Evolutionary conservation across 2,329 filamentous ascomycete genomes (phyloP), one percentile per base, ranked within the genome.

Genomic region (Fusarium concolor): DNA sequence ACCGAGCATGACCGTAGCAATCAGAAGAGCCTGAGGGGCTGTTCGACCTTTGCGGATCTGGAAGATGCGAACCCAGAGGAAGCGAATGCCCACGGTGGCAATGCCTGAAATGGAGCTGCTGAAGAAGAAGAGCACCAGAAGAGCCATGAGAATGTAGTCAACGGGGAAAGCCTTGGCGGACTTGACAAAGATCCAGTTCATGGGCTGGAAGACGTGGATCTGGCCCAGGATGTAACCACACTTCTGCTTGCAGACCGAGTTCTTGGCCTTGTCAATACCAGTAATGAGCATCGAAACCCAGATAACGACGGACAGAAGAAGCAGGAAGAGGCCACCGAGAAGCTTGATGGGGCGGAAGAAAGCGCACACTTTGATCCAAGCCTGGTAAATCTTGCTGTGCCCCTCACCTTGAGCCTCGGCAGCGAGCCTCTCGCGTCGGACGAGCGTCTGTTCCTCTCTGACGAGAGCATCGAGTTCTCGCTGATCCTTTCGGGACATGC

Each of bases 201-300:
- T 84, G 2, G 96, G 96, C 77, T 99, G 96, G 83, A 97, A 97
- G 71, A 98, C 89, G 77, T 96, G 93, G 78, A 96, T 92, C 75
- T 84, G 86, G 42, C 90, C 93, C 6, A 99, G 86, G 49, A 98
- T 92, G 80, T 97, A 99, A 65, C 96, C 96, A 77, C 96, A 99
- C 72, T 89, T 90, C 61, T 89, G 84, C 78, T 96, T 95, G 86
- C 96, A 99, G 66, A 96, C 83, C 5, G 94, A 97, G 82, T 98
- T 97, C 79, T 92, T 94, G 35, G 94, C 93, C 82, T 98, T 98
- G 86, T 99, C 96, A 75, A 98, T 94, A 70, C 90, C 92, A 0
- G 95, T 98, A 76, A 98, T 92, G 71, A 98, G 86, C 93, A 99
- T 98, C 14, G 93, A 97, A 10, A 91, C 86, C 86, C 93, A 97